Evolutionary conservation across 192 early-diverging fungal species (phyloP).

Genomic region (Coemansia sp.): DNA sequence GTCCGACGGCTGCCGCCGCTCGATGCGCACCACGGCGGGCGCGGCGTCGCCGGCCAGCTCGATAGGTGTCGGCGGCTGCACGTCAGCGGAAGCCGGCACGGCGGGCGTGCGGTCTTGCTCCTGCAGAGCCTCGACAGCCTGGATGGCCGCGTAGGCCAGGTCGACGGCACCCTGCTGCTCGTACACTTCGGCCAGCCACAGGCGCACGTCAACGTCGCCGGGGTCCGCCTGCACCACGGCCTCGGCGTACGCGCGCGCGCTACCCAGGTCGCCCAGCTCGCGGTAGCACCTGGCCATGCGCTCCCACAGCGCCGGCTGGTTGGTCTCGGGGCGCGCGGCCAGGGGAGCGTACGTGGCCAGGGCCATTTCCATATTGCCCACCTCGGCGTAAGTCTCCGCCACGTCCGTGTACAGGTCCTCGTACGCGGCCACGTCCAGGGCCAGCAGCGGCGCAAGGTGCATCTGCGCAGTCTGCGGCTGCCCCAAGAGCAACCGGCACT

Average conservation of each 20-base stretch:
- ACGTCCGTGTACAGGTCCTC: constrained; percentile 42
- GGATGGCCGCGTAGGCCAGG: constrained; percentile 38
- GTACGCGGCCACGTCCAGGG: constrained; percentile 13
- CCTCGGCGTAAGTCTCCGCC: constrained; percentile 22
- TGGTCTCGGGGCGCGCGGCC: constrained; percentile 6
- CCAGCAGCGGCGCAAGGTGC: constrained; percentile 46
- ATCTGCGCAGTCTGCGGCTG: constrained; percentile 62
- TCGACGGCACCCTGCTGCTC: constrained; percentile 56
- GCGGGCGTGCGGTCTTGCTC: not conserved
- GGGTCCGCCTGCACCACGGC: constrained; percentile 55
- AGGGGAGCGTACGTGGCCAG: constrained; percentile 25
- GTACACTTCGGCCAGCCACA: constrained; percentile 62
- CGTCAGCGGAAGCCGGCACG: not conserved
- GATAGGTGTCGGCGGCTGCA: not conserved
- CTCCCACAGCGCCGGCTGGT: constrained; percentile 54
- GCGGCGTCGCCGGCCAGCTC: not conserved
- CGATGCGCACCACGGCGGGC: constrained; percentile 11
- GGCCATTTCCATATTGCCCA: constrained; percentile 18
- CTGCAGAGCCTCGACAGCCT: constrained; percentile 18
- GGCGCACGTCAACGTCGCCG: constrained; percentile 56
- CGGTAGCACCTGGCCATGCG: constrained; percentile 60
- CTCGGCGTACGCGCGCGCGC: constrained; percentile 55
- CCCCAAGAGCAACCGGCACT: constrained; percentile 69
- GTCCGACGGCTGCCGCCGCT: constrained; percentile 25
- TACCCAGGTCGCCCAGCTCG: constrained; percentile 55